A percentile compares a stretch with the other conserved stretches of the same genome.
phyloP scores from a whole-genome alignment of 2,329 filamentous ascomycete genomes.

The Orbilia quercus region DNA sequence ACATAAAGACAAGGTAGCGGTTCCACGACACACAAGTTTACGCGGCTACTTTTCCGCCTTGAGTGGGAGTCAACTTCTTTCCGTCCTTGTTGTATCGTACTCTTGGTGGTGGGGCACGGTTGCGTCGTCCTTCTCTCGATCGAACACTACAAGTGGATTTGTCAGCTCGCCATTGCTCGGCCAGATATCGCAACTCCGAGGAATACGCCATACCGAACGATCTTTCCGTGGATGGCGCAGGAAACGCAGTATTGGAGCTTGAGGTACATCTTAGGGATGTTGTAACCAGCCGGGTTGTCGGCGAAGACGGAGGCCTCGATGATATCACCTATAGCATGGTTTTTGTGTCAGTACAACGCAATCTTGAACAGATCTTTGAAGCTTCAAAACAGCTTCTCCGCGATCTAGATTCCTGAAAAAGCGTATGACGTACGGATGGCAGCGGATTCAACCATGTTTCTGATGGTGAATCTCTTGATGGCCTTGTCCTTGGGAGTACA shows the following conservation, averaged over 20 bases:
- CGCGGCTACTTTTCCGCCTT: slow-evolving; percentile 73
- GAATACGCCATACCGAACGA: slow-evolving; percentile 88
- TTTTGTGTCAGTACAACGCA: slow-evolving; percentile 4
- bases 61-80: slow-evolving; percentile 97
- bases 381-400: background rate
- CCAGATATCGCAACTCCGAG: background rate
- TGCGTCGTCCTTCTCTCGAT: slow-evolving; percentile 94
- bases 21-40: slow-evolving; percentile 29
- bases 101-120: slow-evolving; percentile 96
- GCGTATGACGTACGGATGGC: slow-evolving; percentile 92
- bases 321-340: slow-evolving; percentile 85
- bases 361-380: background rate
- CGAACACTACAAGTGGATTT: slow-evolving; percentile 77
- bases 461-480: slow-evolving; percentile 99
- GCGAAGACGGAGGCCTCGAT: slow-evolving; percentile 98
- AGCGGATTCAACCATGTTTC: slow-evolving; percentile 99
- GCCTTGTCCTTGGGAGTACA: slow-evolving; percentile 99
- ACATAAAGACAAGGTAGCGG: slow-evolving; percentile 22
- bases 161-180: slow-evolving; percentile 63
- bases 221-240: slow-evolving; percentile 99
- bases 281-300: slow-evolving; percentile 76
- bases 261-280: slow-evolving; percentile 99
- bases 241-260: slow-evolving; percentile 99
- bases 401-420: background rate
- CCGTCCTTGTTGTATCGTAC: slow-evolving; percentile 99